These are phyloP conservation scores for Calonectria multiphialidica DNA, from an alignment of 2,329 filamentous ascomycete species.

Conservation along the genomic window DNA sequence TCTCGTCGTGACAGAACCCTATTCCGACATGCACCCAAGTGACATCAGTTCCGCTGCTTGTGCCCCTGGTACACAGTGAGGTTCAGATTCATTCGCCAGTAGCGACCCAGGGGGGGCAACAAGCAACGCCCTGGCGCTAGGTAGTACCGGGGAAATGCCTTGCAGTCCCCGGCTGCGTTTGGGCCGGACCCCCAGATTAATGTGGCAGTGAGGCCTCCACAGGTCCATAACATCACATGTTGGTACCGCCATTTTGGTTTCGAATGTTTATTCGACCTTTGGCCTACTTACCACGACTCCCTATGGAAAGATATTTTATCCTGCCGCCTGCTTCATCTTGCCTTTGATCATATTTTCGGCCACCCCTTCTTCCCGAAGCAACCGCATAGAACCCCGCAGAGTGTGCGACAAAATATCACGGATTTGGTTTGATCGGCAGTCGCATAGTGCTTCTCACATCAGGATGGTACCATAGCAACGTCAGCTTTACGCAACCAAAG, in stretches of 20 bases:
- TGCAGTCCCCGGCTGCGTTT: not conserved
- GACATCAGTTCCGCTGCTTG: not conserved
- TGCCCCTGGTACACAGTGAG: not conserved
- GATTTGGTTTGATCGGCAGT: too few species aligned
- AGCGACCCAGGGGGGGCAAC: too few species aligned
- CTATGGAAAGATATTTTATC: not conserved
- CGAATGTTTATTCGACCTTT: not conserved
- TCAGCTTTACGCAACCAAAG: not conserved
- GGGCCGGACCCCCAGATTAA: not conserved
- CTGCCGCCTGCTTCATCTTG: too few species aligned
- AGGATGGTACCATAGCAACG: not conserved
- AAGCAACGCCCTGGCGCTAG: not conserved
- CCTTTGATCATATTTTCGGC: too few species aligned
- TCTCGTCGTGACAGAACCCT: not conserved
- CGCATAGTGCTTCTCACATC: not conserved
- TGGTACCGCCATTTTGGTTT: not conserved
- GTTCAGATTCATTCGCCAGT: not conserved
- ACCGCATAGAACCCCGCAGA: not conserved
- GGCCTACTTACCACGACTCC: not conserved
- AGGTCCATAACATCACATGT: not conserved
- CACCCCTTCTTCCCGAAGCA: too few species aligned
- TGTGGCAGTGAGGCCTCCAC: constrained; percentile 1
- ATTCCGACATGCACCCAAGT: not conserved
- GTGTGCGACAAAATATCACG: not conserved
- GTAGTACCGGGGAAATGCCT: not conserved